Evolutionary conservation across 78 protist genomes (phyloP), one percentile per base, ranked within the genome.

Genomic region (Dictyostelium brefeldianum): DNA sequence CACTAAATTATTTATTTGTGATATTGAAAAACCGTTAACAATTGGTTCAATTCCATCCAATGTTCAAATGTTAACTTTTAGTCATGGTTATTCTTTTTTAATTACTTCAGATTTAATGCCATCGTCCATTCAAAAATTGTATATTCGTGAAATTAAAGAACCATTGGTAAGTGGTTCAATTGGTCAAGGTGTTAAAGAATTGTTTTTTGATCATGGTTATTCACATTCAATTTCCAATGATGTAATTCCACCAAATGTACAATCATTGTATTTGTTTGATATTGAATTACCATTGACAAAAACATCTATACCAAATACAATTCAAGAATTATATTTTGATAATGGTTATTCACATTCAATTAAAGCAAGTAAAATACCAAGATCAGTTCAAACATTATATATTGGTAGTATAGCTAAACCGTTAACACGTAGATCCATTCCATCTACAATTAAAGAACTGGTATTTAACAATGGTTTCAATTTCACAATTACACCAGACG

Each of bases 191-290:
- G 53, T 43, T 4, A 70, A 70, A 27, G 78, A 70, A 53, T 41
- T 31, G 25, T 70, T 70, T 70, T 70, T 70, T 27, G 78, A 70
- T 18, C 48, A 70, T 7, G 73, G 73, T 29, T 70, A 70, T 70
- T 14, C 9, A 18, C 53, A 70, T 70, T 53, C 78, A 3, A 70
- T 70, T 41, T 25, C n/a, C 8, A 8, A 31, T 20, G 53, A 70
- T 8, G 36, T 20, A 7, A 70, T 70, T 5, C 78, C 78, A 41
- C 47, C 47, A 41, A 41, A 50, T 4, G 78, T 70, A 41, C 78
- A 70, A 43, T 70, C 78, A 31, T 70, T 70, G n/a, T 70, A 70
- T 20, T 20, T 70, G 4, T 41, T 41, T n/a, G 53, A 70, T 20
- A 70, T 70, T 1, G 29, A 7, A 12, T n/a, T 41, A 70, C 41